Evolutionary conservation across 2,329 filamentous ascomycete genomes (phyloP).

Genomic region (Fusarium sp.): DNA sequence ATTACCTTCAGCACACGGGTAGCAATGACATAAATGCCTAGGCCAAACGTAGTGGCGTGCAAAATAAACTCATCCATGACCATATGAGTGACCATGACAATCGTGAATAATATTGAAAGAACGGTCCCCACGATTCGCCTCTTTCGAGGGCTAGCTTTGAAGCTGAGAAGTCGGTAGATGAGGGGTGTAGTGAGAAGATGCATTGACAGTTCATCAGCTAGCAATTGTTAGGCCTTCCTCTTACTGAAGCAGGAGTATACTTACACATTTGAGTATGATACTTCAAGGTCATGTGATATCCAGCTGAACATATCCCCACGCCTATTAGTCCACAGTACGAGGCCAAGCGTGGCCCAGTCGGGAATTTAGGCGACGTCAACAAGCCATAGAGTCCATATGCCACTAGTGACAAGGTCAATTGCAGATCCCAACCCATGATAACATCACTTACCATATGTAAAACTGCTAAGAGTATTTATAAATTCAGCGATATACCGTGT

Average conservation of each 20-base stretch:
- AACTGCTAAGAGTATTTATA: slow-evolving; percentile 55
- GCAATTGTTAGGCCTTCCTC: neutral
- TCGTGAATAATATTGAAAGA: slow-evolving; percentile 38
- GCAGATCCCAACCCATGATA: accelerated
- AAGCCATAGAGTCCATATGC: slow-evolving; percentile 52
- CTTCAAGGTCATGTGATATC: slow-evolving; percentile 48
- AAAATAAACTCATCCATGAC: slow-evolving; percentile 54
- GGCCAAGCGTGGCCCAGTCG: slow-evolving; percentile 42
- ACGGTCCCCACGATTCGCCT: slow-evolving; percentile 37
- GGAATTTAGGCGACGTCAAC: slow-evolving; percentile 16
- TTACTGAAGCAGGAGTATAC: neutral
- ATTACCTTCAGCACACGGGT: slow-evolving; percentile 45
- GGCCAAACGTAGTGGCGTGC: slow-evolving; percentile 49
- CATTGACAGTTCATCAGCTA: slow-evolving; percentile 54
- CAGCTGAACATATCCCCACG: slow-evolving; percentile 46
- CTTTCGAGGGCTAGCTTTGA: slow-evolving; percentile 40
- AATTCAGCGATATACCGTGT: slow-evolving; percentile 56
- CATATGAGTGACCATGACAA: slow-evolving; percentile 54
- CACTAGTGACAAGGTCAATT: slow-evolving; percentile 41
- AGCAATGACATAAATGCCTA: slow-evolving; percentile 49
- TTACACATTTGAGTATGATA: slow-evolving; percentile 50
- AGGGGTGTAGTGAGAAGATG: slow-evolving; percentile 54
- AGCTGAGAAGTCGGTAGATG: slow-evolving; percentile 52
- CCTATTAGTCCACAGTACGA: slow-evolving; percentile 52
- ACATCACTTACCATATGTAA: slow-evolving; percentile 45